phyloP scores from a whole-genome alignment of 129 eudicot genomes.

The Helianthus annuus region HanXRQr2.0-SUNRISE NC_035440.2:25469443-25469942 shows the following conservation, averaged over 20 bases:
- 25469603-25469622: neutral
- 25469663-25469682: neutral
- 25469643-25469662: neutral
- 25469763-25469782: neutral
- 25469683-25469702: neutral
- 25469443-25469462: slow-evolving; percentile 39
- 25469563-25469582: slow-evolving; percentile 9
- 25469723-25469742: neutral
- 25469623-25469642: neutral
- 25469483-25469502: slow-evolving; percentile 58
- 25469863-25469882: neutral
- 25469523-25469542: slow-evolving; percentile 50
- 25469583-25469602: slow-evolving; percentile 2
- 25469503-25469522: slow-evolving; percentile 66
- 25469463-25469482: slow-evolving; percentile 47
- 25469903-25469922: slow-evolving; percentile 50
- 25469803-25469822: slow-evolving; percentile 1
- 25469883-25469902: slow-evolving; percentile 1
- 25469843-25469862: slow-evolving; percentile 3
- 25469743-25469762: neutral
- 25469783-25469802: neutral
- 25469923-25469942: slow-evolving; percentile 75
- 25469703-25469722: neutral
- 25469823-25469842: neutral
- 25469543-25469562: slow-evolving; percentile 26